Conservation (phyloP, 2,329 filamentous ascomycete genomes). For the Penicillium thymicola region DNA sequence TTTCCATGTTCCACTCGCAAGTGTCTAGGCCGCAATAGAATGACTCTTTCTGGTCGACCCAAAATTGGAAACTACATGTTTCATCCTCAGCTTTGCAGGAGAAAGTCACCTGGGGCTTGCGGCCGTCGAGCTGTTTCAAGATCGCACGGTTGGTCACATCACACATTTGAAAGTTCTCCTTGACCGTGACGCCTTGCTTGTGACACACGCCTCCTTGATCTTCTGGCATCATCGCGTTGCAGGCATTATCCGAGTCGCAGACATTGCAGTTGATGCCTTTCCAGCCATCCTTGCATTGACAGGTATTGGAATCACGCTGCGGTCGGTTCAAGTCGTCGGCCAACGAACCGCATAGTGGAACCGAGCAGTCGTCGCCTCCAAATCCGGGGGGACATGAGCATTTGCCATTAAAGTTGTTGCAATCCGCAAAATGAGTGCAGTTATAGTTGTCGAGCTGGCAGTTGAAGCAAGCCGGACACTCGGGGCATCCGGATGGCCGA, state of each 20-base stretch:
- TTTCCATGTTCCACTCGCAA: slow-evolving; percentile 70
- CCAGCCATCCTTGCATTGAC: slow-evolving; percentile 91
- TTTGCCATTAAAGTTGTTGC: slow-evolving; percentile 86
- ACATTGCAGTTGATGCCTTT: slow-evolving; percentile 97
- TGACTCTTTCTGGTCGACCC: slow-evolving; percentile 89
- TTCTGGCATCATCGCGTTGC: slow-evolving; percentile 81
- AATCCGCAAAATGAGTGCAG: slow-evolving; percentile 85
- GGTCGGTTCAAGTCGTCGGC: slow-evolving; percentile 75
- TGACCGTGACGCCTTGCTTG: slow-evolving; percentile 81
- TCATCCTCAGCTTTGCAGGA: slow-evolving; percentile 72
- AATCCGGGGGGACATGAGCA: slow-evolving; percentile 91
- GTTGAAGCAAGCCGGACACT: slow-evolving; percentile 72
- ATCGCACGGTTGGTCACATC: slow-evolving; percentile 97
- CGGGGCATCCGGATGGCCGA: slow-evolving; percentile 53
- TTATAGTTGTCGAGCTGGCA: slow-evolving; percentile 90
- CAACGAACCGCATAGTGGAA: slow-evolving; percentile 88
- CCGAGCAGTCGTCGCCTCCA: slow-evolving; percentile 87
- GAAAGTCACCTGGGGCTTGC: slow-evolving; percentile 91
- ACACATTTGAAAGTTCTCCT: slow-evolving; percentile 96
- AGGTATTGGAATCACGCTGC: slow-evolving; percentile 67
- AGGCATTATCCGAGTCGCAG: slow-evolving; percentile 78
- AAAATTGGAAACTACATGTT: slow-evolving; percentile 96
- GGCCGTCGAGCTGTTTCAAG: slow-evolving; percentile 74
- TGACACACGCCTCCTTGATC: slow-evolving; percentile 85
- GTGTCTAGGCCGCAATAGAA: slow-evolving; percentile 91